Base-by-base conservation (phyloP, 768 basidiomycete genomes). In the Pisolithus sp. region DNA sequence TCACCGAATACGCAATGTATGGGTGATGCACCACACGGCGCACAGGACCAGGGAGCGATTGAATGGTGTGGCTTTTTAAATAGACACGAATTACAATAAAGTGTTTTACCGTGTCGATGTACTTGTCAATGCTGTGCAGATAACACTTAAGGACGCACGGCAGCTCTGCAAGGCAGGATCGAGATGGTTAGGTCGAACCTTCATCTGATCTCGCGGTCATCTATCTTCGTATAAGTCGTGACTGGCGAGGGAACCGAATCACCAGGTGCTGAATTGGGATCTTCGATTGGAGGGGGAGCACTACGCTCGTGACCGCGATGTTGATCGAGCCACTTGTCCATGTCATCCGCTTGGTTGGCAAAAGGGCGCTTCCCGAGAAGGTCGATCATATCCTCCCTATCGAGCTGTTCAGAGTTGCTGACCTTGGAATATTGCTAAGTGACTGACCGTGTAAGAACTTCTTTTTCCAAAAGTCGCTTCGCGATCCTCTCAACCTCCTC, bases 281-380 rank as follows among this genome's bases (percentile, higher is more conserved):
- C 69, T 64, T 85, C 83, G 10, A 83, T 68, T 3, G 85, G 83
- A 37, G 84, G 80, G 20, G 82, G 81, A n/a, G 82, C 80, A 57
- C 79, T 81, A 46, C 77, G 76, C 59, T 80, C 80, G 36, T 60
- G 62, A 38, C 76, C 77, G 36, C 76, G 77, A 64, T 91, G 80
- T 63, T 86, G 80, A 62, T 95, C 92, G n/a, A 95, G 78, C 88
- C 93, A 95, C 65, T 87, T 89, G 72, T 96, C 93, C 94, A 97
- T 96, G 58, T 95, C 92, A 64, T 95, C 93, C 23, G 80, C 74
- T 52, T 80, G 78, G 56, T 81, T 81, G n/a, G 64, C 70, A 60
- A 93, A 93, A 23, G 90, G 89, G 47, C 90, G 82, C 63, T 86
- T 87, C 46, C 91, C 90, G 38, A 93, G 78, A 17, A 92, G 76